Conservation (phyloP, 768 basidiomycete genomes). For the Melanogaster broomeanus region DNA sequence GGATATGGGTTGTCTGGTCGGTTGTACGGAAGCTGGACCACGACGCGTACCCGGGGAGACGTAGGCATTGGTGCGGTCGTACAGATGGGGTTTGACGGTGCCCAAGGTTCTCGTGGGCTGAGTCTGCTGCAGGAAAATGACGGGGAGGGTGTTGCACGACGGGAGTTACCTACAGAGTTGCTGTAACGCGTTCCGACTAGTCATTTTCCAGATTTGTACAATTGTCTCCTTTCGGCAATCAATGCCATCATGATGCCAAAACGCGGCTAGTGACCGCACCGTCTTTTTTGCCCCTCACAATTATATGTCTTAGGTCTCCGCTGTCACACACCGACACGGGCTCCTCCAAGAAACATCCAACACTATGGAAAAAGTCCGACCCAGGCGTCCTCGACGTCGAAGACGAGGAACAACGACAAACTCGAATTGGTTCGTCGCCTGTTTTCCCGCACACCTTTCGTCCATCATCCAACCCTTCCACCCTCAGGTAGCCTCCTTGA, state of each 20-base stretch:
- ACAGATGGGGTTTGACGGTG: background rate
- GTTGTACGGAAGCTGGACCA: constrained; percentile 78
- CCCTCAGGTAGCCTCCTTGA: constrained; percentile 42
- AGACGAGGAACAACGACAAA: constrained; percentile 45
- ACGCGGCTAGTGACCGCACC: too few relatives aligned
- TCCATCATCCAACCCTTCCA: background rate
- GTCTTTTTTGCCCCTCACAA: too few relatives aligned
- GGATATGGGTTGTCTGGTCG: constrained; percentile 66
- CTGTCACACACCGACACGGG: too few relatives aligned
- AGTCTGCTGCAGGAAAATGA: background rate
- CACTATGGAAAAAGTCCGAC: constrained; percentile 12
- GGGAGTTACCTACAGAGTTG: constrained; percentile 11
- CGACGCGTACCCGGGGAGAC: constrained; percentile 57
- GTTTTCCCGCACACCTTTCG: background rate
- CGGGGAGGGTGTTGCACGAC: background rate
- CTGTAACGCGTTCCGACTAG: background rate
- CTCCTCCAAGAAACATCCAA: background rate
- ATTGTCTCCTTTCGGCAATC: too few relatives aligned
- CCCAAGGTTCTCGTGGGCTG: background rate
- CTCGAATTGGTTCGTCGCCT: constrained; percentile 39
- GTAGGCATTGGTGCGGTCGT: constrained; percentile 19
- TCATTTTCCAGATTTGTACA: too few relatives aligned
- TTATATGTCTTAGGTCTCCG: too few relatives aligned
- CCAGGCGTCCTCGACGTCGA: constrained; percentile 44
- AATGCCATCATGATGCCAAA: too few relatives aligned